Evolutionary conservation across 2,329 filamentous ascomycete genomes (phyloP), one percentile per base, ranked within the genome.

Genomic region (Seiridium cupressi): DNA sequence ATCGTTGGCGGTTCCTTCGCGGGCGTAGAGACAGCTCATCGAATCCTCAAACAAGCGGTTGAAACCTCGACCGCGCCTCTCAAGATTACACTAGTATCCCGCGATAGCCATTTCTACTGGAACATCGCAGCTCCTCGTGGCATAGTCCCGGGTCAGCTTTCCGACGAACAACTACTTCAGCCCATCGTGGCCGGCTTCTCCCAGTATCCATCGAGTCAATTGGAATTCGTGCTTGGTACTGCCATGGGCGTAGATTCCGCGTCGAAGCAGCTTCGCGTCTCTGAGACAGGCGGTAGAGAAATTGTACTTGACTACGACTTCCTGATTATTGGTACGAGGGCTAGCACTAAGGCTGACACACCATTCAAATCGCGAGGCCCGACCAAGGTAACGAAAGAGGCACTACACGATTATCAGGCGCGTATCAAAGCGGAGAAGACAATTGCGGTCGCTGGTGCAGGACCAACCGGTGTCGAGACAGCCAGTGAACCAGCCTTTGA

Each of bases 21-120:
- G 18, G 72, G 70, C 9, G 63, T 74, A 44, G 64, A 62, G 40
- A 62, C 67, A 1, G 65, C 72, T n/a, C 72, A 74, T 60, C 63
- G 66, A 32, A 63, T 74, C 48, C 57, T 73, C 40, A 74, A 73
- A 51, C 61, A 69, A 53, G 59, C 44, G 4, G 44, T 32, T 34
- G 58, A 58, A 34, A 53, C 60, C n/a, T 13, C 60, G 4, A 60
- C 9, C 2, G 79, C 78, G 62, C 79, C 81, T 57, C 76, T 54
- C 11, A 60, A 59, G 53, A 44, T 61, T 18, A 59, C 61, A 13
- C 62, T 66, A 8, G 44, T 66, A 36, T 65, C 64, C n/a, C 63
- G 63, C 2, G 64, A 65, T 53, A 63, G 60, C 38, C 64, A 66
- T 38, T 66, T 66, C 55, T 66, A 62, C 51, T 66, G 64, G 64